Base-by-base conservation (phyloP, 257 asterid species). In the Ophiorrhiza pumila region DNA sequence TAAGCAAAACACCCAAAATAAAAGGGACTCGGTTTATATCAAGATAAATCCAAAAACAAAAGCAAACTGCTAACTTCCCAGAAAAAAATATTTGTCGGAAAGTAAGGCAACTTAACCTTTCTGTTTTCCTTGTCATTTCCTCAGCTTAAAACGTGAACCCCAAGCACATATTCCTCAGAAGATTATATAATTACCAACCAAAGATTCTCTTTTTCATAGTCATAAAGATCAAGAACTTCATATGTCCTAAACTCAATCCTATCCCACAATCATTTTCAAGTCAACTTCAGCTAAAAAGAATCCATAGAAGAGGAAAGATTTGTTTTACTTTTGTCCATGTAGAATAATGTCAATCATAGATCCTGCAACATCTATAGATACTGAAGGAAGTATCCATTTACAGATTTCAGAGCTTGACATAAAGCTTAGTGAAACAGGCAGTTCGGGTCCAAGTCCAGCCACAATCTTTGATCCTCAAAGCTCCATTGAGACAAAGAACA, bases 341-440 rank as follows among this genome's bases (percentile, higher is more conserved):
- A 37, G 55, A 20, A 47, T 60, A 7, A 52, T 25, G 35, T 13
- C 13, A 31, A 69, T n/a, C 67, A 87, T 91, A 95, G 88, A 88
- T 69, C 79, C 74, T 20, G 76, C 81, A 65, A 60, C 85, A 23
- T 85, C 93, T 1, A 74, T 76, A 1, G 90, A 81, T 63, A 80
- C 80, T 18, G 84, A 83, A 71, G 83, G 80, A 72, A 87, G 89
- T 74, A 79, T 91, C 50, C 88, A 70, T 65, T 78, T 93, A 60
- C 96, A 87, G 29, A 91, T 93, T 6, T 71, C 76, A 35, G 85
- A 86, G 67, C 77, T 74, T n/a, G 75, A 76, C 23, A 50, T 80
- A 29, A 77, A 67, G 61, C 20, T 45, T 18, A 70, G 83, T 67
- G 65, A 77, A 12, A 77, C 80, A 42, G 86, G 69, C 31, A 77